These are phyloP conservation scores for Psidium guajava DNA, from an alignment of 345 rosid genomes.

Conservation along the genomic window DNA sequence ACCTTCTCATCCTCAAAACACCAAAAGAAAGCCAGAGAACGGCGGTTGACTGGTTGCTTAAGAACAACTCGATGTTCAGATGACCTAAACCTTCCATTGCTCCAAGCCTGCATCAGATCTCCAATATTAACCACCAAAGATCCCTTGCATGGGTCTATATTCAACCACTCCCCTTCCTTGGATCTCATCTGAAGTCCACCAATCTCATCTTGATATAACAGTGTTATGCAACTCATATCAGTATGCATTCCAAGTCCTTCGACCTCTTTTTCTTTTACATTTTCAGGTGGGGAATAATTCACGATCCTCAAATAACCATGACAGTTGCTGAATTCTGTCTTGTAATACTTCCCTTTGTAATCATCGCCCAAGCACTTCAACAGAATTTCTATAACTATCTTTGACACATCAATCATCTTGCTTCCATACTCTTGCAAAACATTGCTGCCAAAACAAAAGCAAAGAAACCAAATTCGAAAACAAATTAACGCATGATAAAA, in stretches of 20 bases:
- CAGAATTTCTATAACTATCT: slow-evolving; percentile 33
- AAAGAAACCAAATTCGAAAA: background rate
- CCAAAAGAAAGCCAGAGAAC: slow-evolving; percentile 61
- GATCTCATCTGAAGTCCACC: slow-evolving; percentile 83
- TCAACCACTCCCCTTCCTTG: slow-evolving; percentile 40
- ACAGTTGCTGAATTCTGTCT: slow-evolving; percentile 40
- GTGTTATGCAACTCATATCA: slow-evolving; percentile 77
- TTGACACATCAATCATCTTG: slow-evolving; percentile 43
- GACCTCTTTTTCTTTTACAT: slow-evolving; percentile 24
- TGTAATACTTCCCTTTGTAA: slow-evolving; percentile 17
- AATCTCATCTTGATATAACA: slow-evolving; percentile 56
- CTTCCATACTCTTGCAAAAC: slow-evolving; percentile 46
- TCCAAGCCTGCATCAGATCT: slow-evolving; percentile 81
- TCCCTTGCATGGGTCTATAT: slow-evolving; percentile 33
- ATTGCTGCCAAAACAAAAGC: slow-evolving; percentile 18
- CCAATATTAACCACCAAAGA: slow-evolving; percentile 64
- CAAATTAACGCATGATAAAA: background rate
- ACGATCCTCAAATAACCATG: slow-evolving; percentile 59
- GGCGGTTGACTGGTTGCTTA: slow-evolving; percentile 26
- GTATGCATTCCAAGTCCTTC: slow-evolving; percentile 82
- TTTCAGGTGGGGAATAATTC: slow-evolving; percentile 44
- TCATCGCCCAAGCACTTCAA: slow-evolving; percentile 36
- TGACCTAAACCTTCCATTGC: slow-evolving; percentile 56
- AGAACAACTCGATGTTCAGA: slow-evolving; percentile 66
- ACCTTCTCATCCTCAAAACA: slow-evolving; percentile 61